These are phyloP conservation scores for Saccharum hybrid DNA, from an alignment of 202 grass and related monocot species.

Conservation along the genomic window DNA sequence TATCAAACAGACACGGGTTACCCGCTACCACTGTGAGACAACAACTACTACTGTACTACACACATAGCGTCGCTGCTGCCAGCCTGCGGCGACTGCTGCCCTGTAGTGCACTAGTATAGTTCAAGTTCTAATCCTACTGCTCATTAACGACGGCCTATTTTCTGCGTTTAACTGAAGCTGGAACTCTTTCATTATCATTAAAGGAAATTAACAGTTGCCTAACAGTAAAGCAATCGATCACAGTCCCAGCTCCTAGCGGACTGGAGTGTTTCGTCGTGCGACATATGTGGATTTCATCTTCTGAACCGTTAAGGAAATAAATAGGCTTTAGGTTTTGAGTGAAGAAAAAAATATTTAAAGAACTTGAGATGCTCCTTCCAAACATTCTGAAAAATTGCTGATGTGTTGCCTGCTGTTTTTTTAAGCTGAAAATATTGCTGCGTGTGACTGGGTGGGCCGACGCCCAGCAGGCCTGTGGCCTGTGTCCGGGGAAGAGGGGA, in stretches of 20 bases:
- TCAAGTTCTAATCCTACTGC: background rate
- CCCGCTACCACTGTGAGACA: background rate
- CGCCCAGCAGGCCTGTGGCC: too few relatives aligned
- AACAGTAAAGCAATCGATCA: background rate
- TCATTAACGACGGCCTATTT: background rate
- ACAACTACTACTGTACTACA: too few relatives aligned
- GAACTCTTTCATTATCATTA: background rate
- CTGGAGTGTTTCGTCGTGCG: background rate
- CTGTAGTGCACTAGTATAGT: background rate
- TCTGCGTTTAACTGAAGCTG: background rate
- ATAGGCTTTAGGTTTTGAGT: background rate
- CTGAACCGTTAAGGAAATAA: background rate
- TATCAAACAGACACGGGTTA: background rate
- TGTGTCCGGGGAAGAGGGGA: too few relatives aligned
- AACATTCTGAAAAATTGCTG: background rate
- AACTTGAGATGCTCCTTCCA: background rate
- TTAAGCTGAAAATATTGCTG: too few relatives aligned
- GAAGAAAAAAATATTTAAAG: background rate
- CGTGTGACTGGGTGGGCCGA: too few relatives aligned
- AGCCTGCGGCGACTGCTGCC: background rate
- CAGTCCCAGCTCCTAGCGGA: background rate
- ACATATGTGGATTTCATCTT: background rate
- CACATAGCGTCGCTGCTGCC: background rate
- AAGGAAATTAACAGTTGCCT: background rate
- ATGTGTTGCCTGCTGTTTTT: too few relatives aligned